Evolutionary conservation across 2,329 filamentous ascomycete species (phyloP).

Genomic region (Didymella sp.): DNA sequence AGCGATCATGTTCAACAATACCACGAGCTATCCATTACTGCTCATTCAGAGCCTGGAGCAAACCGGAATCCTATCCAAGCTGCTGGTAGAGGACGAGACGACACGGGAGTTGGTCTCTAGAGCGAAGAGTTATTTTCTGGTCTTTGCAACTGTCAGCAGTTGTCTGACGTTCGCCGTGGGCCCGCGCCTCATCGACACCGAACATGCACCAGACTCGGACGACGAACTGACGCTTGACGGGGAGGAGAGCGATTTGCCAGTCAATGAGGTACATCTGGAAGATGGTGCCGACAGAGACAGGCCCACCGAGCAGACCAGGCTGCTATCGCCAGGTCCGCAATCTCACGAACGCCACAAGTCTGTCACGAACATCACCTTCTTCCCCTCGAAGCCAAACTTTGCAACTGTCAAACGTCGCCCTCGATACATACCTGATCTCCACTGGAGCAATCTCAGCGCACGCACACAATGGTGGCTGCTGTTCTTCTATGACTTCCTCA

Average conservation of each 20-base stretch:
- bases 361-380: slow-evolving; percentile 38
- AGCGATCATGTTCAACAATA: slow-evolving; percentile 64
- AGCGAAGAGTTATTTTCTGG: slow-evolving; percentile 70
- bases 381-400: slow-evolving; percentile 39
- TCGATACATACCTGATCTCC: slow-evolving; percentile 31
- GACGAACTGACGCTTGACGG: slow-evolving; percentile 23
- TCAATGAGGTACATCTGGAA: slow-evolving; percentile 2
- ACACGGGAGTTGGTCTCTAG: slow-evolving; percentile 59
- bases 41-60: slow-evolving; percentile 59
- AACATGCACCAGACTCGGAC: slow-evolving; percentile 39
- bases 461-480: slow-evolving; percentile 40
- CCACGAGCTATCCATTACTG: slow-evolving; percentile 59
- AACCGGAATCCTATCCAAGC: slow-evolving; percentile 62
- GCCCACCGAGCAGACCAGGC: slow-evolving; percentile 23
- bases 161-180: slow-evolving; percentile 70
- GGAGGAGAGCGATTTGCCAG: slow-evolving; percentile 1
- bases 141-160: slow-evolving; percentile 68
- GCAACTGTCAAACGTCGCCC: slow-evolving; percentile 33
- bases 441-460: slow-evolving; percentile 34
- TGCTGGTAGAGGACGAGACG: slow-evolving; percentile 55
- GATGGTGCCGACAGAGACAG: neutral
- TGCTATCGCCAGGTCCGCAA: slow-evolving; percentile 10
- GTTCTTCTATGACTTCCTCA: slow-evolving; percentile 44
- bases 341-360: slow-evolving; percentile 24
- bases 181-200: slow-evolving; percentile 62